Base-by-base conservation (phyloP, 2,329 filamentous ascomycete species). In the Sporothrix brunneoviolacea region DNA sequence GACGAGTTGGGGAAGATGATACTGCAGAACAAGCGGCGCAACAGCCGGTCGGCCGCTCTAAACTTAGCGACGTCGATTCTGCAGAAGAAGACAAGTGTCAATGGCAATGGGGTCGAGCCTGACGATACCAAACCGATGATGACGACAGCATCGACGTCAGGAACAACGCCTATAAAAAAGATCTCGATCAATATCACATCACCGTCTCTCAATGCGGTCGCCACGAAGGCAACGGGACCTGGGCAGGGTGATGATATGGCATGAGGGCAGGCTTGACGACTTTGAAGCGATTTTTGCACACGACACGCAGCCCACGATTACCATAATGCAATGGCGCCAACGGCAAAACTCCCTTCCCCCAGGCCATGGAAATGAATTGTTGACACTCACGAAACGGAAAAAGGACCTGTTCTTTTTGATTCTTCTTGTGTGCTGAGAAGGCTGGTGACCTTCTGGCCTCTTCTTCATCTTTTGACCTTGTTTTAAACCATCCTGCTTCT, bases 1-100 rank as follows among this genome's bases (percentile, higher is more conserved):
- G 91, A 96, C 57, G 88, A 91, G 61, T 70, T 97, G n/a, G 83
- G 83, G 49, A 95, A 93, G 68, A 75, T 96, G 59, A 82, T 88
- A 57, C 71, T 78, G 43, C 73, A 72, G 61, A 84, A 83, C 62
- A 76, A 81, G 36, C 75, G 81, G 33, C 83, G 79, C 59, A 82
- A 76, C 63, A 73, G 70, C 50, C 48, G 52, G 32, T 76, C 78
- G 8, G 70, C 70, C 3, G 71, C 69, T 15, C 66, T 69, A 9
- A 53, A 48, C 36, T 16, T 33, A 10, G 36, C 15, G 27, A 21
- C 33, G 33, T 39, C 50, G 6, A 24, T 42, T 2, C 44, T 52
- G n/a, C 35, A 42, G 12, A 41, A 30, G 33, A 48, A 38, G 24
- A 48, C 40, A 16, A 16, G 36, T 13, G 36, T 33, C n/a, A 32